These are phyloP conservation scores for Gossypium gossypioides DNA, from an alignment of 441 rosid species.

Conservation along the genomic window DNA sequence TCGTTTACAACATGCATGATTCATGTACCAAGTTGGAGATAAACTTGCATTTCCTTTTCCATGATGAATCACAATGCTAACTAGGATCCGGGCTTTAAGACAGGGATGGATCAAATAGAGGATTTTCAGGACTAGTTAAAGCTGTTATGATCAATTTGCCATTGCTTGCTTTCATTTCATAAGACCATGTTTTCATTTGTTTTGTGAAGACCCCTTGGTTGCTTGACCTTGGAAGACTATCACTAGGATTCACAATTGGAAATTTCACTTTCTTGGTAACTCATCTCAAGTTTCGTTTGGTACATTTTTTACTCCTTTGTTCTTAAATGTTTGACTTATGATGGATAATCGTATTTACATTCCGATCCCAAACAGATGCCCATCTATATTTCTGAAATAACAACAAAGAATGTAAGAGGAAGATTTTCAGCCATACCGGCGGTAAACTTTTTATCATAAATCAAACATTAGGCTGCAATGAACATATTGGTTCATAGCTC, in stretches of 20 bases:
- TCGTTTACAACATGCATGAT: neutral
- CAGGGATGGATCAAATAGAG: neutral
- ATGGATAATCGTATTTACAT: neutral
- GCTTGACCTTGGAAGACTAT: constrained; percentile 26
- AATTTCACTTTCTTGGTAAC: constrained; percentile 19
- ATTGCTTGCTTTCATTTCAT: neutral
- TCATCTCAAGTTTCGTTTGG: neutral
- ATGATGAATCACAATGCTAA: neutral
- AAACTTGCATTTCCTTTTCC: neutral
- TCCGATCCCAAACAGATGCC: constrained; percentile 18
- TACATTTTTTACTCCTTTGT: neutral
- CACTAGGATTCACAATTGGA: constrained; percentile 26
- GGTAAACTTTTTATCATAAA: constrained; percentile 7
- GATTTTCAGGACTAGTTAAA: neutral
- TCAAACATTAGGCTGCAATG: neutral
- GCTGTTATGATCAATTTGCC: neutral
- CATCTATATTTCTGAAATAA: constrained; percentile 28
- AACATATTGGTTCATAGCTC: neutral
- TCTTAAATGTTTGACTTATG: neutral
- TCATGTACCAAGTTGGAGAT: neutral
- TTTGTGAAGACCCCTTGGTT: constrained; percentile 17
- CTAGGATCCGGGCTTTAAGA: neutral
- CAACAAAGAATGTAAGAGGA: constrained; percentile 29
- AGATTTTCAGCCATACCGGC: constrained; percentile 14
- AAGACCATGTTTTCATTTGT: neutral